Conservation (phyloP, 805 yeast genomes). For the Candida coquimbonensis region DNA sequence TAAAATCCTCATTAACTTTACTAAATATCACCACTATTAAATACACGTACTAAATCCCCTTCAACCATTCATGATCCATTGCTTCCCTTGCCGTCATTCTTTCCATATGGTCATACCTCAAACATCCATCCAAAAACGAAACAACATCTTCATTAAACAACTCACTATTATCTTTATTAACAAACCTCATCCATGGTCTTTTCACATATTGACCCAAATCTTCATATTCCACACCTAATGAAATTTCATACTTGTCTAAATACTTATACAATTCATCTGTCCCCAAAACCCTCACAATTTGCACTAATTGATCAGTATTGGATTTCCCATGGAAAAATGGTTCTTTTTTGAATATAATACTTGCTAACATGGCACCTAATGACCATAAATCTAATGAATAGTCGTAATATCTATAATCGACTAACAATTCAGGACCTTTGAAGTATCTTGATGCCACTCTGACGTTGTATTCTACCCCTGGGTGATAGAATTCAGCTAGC, state of each 20-base stretch:
- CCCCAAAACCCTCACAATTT: constrained; percentile 83
- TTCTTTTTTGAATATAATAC: constrained; percentile 81
- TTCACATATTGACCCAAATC: constrained; percentile 61
- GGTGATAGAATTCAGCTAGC: constrained; percentile 86
- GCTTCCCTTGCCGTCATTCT: constrained; percentile 87
- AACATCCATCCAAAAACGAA: constrained; percentile 65
- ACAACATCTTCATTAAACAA: constrained; percentile 48
- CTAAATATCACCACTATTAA: not conserved
- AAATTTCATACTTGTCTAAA: constrained; percentile 60
- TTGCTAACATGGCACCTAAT: constrained; percentile 85
- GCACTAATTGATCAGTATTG: constrained; percentile 86
- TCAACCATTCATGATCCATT: constrained; percentile 67
- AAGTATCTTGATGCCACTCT: constrained; percentile 88
- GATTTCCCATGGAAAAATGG: constrained; percentile 92
- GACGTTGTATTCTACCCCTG: constrained; percentile 83
- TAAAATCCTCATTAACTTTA: not conserved
- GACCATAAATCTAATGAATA: constrained; percentile 90
- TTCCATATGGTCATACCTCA: constrained; percentile 81
- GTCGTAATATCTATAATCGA: constrained; percentile 78
- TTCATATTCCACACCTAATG: constrained; percentile 72
- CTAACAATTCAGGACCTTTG: constrained; percentile 86
- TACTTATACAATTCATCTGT: constrained; percentile 67
- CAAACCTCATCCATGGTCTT: constrained; percentile 61
- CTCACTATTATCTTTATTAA: constrained; percentile 45
- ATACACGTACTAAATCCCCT: constrained; percentile 13